A percentile compares a stretch with the other conserved stretches of the same genome.
These are phyloP conservation scores for Starmerella stigmatis DNA, from an alignment of 805 yeast species.

Conservation along the genomic window DNA sequence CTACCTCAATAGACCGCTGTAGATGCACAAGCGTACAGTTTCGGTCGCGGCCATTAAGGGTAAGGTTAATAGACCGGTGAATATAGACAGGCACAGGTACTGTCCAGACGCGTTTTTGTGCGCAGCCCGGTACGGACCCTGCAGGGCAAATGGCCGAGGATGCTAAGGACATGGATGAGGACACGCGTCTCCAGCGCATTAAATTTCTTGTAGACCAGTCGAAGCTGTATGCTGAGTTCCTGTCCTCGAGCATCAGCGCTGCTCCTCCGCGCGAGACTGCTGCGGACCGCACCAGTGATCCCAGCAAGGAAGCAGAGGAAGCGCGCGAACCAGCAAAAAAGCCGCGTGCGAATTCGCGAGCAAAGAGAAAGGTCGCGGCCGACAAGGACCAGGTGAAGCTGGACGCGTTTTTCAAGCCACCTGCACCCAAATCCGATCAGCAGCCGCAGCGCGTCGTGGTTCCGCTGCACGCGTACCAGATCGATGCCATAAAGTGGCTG, in stretches of 20 bases:
- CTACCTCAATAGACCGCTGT: too few relatives aligned
- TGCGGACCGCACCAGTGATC: slow-evolving; percentile 14
- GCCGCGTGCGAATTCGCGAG: not conserved
- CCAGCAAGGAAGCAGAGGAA: slow-evolving; percentile 3
- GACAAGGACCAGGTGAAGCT: slow-evolving; percentile 5
- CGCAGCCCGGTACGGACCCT: too few relatives aligned
- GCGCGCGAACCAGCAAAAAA: not conserved
- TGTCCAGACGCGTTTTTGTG: too few relatives aligned
- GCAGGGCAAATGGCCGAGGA: slow-evolving; percentile 11
- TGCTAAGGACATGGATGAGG: slow-evolving; percentile 34
- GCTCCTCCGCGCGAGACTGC: slow-evolving; percentile 25
- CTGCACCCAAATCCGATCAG: slow-evolving; percentile 19
- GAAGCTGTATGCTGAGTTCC: slow-evolving; percentile 75
- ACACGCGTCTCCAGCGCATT: slow-evolving; percentile 53
- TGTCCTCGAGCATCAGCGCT: slow-evolving; percentile 55
- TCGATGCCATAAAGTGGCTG: slow-evolving; percentile 87
- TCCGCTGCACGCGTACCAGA: slow-evolving; percentile 66
- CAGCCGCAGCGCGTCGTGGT: slow-evolving; percentile 54
- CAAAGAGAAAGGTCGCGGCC: not conserved
- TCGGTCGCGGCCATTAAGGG: too few relatives aligned
- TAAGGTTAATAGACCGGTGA: too few relatives aligned
- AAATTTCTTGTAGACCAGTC: slow-evolving; percentile 75
- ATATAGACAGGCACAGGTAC: too few relatives aligned
- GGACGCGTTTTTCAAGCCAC: slow-evolving; percentile 19
- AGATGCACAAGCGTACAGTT: too few relatives aligned